Base-by-base conservation (phyloP, 1,139 yeast species). In the Blastobotrys persicus region DNA sequence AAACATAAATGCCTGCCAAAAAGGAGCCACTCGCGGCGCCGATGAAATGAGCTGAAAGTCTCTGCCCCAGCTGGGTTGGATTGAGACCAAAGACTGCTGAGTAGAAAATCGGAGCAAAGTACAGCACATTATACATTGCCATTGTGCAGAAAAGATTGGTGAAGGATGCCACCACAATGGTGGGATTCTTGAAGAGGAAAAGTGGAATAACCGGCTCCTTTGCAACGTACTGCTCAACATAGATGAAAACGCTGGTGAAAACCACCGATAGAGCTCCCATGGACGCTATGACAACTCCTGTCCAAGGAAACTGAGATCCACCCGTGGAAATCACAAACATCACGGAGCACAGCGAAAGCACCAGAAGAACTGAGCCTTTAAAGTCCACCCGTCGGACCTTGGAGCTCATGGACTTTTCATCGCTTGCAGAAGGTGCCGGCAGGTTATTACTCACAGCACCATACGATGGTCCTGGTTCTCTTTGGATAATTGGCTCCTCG, bases 301-400 rank as follows among this genome's bases (percentile, higher is more conserved):
- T 45, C 73, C 66, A 73, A 48, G 78, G 69, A 55, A 83, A 63
- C 37, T 76, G 78, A 52, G 75, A 74, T 9, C 92, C 91, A 3
- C 85, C 89, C 47, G 84, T 70, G 0, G 88, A 79, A 14, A 88
- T 80, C 11, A 88, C 88, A 17, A 83, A 67, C 69, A 88, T 75
- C 55, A 76, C 68, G 34, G 75, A 60, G 17, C 75, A 57, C 56
- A 88, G 72, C 7, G 85, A 70, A 12, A 71, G 54, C 41, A 87
- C 84, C 62, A 86, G 71, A 19, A 80, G 68, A 23, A 77, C 62
- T 1, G 91, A 79, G 2, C 97, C 97, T 44, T 71, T 66, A 69
- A 88, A 80, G 63, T 89, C 97, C 35, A 89, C 79, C 47, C 86
- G 59, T 2, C 19, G 20, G 4, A 50, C 19, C 26, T 45, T 42